These are phyloP conservation scores for Nitzschia palea DNA, from an alignment of 108 stramenopile genomes.

Conservation along the genomic window DNA sequence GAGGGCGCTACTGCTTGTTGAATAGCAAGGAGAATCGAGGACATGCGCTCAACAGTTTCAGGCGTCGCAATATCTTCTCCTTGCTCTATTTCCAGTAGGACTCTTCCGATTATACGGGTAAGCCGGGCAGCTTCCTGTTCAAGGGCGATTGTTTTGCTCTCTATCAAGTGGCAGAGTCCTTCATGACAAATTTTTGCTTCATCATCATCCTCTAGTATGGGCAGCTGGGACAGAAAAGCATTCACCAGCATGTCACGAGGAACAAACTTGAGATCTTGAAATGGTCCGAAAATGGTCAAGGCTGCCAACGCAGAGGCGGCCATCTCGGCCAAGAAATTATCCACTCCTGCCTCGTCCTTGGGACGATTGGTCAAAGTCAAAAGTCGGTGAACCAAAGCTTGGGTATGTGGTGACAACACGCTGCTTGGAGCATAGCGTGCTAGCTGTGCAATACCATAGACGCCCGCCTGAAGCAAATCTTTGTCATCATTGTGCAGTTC, in stretches of 20 bases:
- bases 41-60: constrained; percentile 47
- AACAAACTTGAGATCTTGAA: constrained; percentile 32
- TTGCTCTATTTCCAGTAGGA: constrained; percentile 45
- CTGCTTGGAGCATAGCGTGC: constrained; percentile 58
- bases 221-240: constrained; percentile 57
- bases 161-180: constrained; percentile 63
- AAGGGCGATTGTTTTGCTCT: constrained; percentile 37
- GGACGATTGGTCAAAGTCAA: constrained; percentile 19
- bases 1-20: constrained; percentile 33
- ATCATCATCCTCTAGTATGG: constrained; percentile 64
- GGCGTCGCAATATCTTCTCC: constrained; percentile 59
- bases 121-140: constrained; percentile 22
- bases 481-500: constrained; percentile 42
- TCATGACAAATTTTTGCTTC: constrained; percentile 77
- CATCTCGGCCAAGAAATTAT: constrained; percentile 49
- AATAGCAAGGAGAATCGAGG: constrained; percentile 40
- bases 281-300: constrained; percentile 57
- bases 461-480: constrained; percentile 60
- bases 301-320: constrained; percentile 67
- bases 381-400: constrained; percentile 30
- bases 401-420: constrained; percentile 27
- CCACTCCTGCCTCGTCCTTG: constrained; percentile 45
- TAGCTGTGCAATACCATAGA: constrained; percentile 78
- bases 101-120: constrained; percentile 45
- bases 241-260: constrained; percentile 34